Conservation (phyloP, 805 yeast genomes). For the Starmerella sirachaensis region DNA sequence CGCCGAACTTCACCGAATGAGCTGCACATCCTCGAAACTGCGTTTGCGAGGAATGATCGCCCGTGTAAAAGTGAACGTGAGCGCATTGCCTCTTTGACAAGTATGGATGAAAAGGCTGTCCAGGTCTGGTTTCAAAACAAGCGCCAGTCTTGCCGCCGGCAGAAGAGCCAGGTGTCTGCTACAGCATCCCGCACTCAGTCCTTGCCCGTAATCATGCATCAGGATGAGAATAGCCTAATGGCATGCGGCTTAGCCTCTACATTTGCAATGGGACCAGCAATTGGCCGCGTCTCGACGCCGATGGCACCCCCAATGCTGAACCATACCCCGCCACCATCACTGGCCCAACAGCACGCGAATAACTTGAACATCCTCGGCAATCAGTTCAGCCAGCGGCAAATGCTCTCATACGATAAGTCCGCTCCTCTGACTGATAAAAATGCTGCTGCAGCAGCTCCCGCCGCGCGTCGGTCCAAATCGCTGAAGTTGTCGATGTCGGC, state of each 20-base stretch:
- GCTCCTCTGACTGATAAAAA: conserved; percentile 1
- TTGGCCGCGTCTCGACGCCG: background rate
- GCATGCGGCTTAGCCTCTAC: conserved; percentile 2
- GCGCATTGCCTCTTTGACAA: conserved; percentile 67
- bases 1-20: conserved; percentile 90
- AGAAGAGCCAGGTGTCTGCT: conserved; percentile 10
- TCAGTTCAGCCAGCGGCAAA: background rate
- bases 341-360: background rate
- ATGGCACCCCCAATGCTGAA: background rate
- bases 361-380: too few relatives aligned
- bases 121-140: conserved; percentile 98
- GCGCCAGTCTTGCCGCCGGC: conserved; percentile 55
- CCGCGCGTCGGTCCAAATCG: conserved; percentile 17
- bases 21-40: conserved; percentile 64
- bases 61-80: conserved; percentile 69
- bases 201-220: conserved; percentile 9
- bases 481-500: conserved; percentile 28
- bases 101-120: conserved; percentile 95
- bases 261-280: background rate
- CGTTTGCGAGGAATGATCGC: conserved; percentile 63
- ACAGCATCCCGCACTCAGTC: conserved; percentile 14
- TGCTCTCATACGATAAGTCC: too few relatives aligned
- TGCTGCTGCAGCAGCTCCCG: background rate
- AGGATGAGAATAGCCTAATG: conserved; percentile 12
- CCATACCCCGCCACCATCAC: background rate